Conservation (phyloP, 1,284 basidiomycete species). For the Leccinum insolens region DNA sequence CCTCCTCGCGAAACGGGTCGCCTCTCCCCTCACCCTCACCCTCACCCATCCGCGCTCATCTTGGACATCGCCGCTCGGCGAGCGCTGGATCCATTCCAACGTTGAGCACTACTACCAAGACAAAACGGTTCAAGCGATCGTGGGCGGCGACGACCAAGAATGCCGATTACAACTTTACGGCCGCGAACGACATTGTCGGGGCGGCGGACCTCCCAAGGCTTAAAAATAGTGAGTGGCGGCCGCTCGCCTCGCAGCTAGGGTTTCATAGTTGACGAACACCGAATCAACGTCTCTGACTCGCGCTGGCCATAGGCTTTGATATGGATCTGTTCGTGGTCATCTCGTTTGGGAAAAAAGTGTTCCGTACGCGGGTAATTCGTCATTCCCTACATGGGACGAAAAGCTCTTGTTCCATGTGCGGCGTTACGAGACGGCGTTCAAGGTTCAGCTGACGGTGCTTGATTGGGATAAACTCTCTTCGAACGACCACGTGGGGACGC, state of each 20-base stretch:
- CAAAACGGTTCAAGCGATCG: slow-evolving; percentile 30
- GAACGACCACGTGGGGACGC: slow-evolving; percentile 83
- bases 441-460: slow-evolving; percentile 80
- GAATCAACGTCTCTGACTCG: neutral
- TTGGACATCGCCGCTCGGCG: slow-evolving; percentile 34
- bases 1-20: slow-evolving; percentile 13
- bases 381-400: slow-evolving; percentile 94
- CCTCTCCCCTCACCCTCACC: slow-evolving; percentile 21
- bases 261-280: slow-evolving; percentile 8
- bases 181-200: slow-evolving; percentile 81
- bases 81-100: slow-evolving; percentile 35
- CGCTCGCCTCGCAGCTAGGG: slow-evolving; percentile 1
- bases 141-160: slow-evolving; percentile 34
- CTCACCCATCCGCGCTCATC: slow-evolving; percentile 21
- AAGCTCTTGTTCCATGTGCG: slow-evolving; percentile 96
- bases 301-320: slow-evolving; percentile 64
- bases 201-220: slow-evolving; percentile 86
- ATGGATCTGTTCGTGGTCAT: slow-evolving; percentile 98
- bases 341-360: slow-evolving; percentile 97
- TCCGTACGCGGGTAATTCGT: slow-evolving; percentile 86
- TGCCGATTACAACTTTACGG: slow-evolving; percentile 66
- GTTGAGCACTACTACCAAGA: slow-evolving; percentile 25
- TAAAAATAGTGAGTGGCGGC: slow-evolving; percentile 73
- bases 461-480: slow-evolving; percentile 95
- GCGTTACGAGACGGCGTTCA: slow-evolving; percentile 79